Conservation (phyloP, 805 yeast genomes). For the Lipomyces starkeyi region DNA sequence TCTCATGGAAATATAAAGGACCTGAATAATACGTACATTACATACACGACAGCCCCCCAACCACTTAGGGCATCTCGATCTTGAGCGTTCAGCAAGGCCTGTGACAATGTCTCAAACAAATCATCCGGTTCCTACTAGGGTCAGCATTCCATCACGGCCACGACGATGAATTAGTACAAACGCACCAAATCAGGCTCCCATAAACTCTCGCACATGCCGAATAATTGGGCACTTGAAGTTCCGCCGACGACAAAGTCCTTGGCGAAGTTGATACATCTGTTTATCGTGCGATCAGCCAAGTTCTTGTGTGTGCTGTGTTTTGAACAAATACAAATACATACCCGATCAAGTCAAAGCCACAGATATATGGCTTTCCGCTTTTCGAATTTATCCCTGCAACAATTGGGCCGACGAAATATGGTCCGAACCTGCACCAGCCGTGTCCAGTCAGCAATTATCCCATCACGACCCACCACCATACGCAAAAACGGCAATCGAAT, state of each 20-base stretch:
- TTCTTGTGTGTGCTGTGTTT: background rate
- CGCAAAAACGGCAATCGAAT: too few species aligned
- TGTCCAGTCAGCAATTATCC: constrained; percentile 4
- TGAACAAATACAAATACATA: background rate
- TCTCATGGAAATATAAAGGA: background rate
- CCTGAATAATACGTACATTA: constrained; percentile 52
- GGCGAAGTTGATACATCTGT: constrained; percentile 82
- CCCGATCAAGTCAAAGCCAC: constrained; percentile 96
- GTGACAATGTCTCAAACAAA: constrained; percentile 92
- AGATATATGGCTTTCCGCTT: constrained; percentile 83
- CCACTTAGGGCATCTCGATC: constrained; percentile 98
- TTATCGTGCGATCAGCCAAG: background rate
- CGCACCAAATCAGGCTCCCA: constrained; percentile 80
- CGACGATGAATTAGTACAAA: background rate
- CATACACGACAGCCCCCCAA: constrained; percentile 97
- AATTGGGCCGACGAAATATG: constrained; percentile 94
- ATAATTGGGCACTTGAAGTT: constrained; percentile 94
- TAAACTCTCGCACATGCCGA: constrained; percentile 97
- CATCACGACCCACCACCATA: background rate
- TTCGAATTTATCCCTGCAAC: constrained; percentile 93
- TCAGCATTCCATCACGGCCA: background rate
- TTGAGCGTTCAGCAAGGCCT: constrained; percentile 89
- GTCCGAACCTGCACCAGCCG: constrained; percentile 61
- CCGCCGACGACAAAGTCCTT: constrained; percentile 95
- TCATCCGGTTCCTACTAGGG: constrained; percentile 75